Base-by-base conservation (phyloP, 257 asterid genomes). In the Mitragyna speciosa region DNA sequence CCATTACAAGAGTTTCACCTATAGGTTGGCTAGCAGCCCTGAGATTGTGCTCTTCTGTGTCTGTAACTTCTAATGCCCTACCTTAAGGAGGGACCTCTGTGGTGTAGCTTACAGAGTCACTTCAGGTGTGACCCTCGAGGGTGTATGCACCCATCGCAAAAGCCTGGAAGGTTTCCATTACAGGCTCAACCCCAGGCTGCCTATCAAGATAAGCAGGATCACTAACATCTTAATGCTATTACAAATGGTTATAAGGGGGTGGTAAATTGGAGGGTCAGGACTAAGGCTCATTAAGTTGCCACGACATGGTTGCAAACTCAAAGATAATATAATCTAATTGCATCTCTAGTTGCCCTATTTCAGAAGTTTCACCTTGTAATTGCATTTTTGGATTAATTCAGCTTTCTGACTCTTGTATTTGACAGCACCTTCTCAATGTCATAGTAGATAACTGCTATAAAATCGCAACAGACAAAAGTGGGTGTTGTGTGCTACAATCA, bases 401-500 rank as follows among this genome's bases (percentile, higher is more conserved):
- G 74, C 51, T 69, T 28, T 77, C 81, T 87, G 72, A 85, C 67
- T 45, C 52, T 86, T 83, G 47, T 58, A 22, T 73, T 72, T 77
- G 76, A 82, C 93, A 93, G 97, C 66, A 76, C 79, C 87, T 93
- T 79, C 76, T 92, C 82, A 74, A 73, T 20, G 92, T 81, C 70
- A 85, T 92, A 49, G 85, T 87, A 16, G 67, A 76, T 16, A 85
- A 88, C 77, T 90, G 92, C 89, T 82, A 83, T 39, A 77, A 30
- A 77, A 90, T 94, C 56, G 96, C 94, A 26, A 92, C 92, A 39
- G 79, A 85, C 86, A 91, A 86, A 85, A 85, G 87, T 20, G 98
- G 98, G n/a, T 94, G 97, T 79, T 85, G 92, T 64, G 93, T 92
- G 78, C 78, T 94, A 54, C 97, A 93, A 48, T 64, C 84, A n/a